Base-by-base conservation (phyloP, 169 alveolate genomes). In the Plasmodium chabaudi region DNA sequence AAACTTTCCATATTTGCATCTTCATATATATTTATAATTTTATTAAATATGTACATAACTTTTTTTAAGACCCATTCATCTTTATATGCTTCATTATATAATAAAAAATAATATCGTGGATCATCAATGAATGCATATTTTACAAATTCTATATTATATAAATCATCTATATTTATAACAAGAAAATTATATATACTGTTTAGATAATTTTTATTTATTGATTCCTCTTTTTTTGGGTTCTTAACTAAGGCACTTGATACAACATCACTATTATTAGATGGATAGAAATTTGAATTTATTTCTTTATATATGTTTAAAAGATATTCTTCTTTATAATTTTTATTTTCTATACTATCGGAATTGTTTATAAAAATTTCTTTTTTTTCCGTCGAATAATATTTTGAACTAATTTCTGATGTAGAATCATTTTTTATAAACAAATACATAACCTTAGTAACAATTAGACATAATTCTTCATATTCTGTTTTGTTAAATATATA, bases 141-240 rank as follows among this genome's bases (percentile, higher is more conserved):
- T 27, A 75, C 42, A 63, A 75, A 75, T 0, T 63, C 17, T 9
- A 12, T 74, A 49, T 75, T 46, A 67, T 75, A 75, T 21, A 75
- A 39, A 56, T 75, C 63, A 10, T 75, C 88, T 17, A 63, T 75
- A 67, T 75, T 63, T 27, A 75, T 55, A 65, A 75, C 57, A 44
- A 61, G 70, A 42, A 49, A 75, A 13, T 51, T 75, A 12, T 75
- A 75, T 17, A 75, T 39, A 63, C 64, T 74, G 44, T 55, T 63
- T 51, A 75, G 56, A 13, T 63, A 68, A 15, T 34, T 19, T 5
- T 7, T 15, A 57, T 63, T 53, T 44, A 39, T 23, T 17, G 63
- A 21, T 2, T 42, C 23, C n/a, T 25, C 19, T 10, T 75, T 53
- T n/a, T 12, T 59, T 1, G 1, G n/a, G 55, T 73, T 57, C 12